These are phyloP conservation scores for Colletotrichum cuscutae DNA, from an alignment of 2,329 filamentous ascomycete species.

Conservation along the genomic window DNA sequence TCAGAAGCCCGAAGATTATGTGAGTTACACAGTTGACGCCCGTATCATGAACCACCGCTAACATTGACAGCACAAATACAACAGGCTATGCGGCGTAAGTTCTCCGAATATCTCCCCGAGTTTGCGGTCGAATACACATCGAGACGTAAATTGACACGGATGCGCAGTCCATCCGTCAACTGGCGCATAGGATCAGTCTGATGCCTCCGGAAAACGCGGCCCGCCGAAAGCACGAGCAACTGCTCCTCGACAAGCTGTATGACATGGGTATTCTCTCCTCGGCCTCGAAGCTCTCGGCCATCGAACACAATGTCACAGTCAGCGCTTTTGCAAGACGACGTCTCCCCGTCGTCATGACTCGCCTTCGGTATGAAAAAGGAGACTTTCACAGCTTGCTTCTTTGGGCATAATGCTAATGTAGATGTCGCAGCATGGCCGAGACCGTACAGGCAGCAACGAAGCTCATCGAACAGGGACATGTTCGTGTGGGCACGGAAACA, in stretches of 20 bases:
- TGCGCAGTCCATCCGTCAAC: constrained; percentile 80
- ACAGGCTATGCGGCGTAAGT: constrained; percentile 74
- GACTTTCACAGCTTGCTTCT: background rate
- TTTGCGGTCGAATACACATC: background rate
- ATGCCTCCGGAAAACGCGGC: constrained; percentile 83
- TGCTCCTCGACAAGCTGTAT: constrained; percentile 91
- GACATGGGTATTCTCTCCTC: constrained; percentile 88
- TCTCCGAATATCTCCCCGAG: constrained; percentile 16
- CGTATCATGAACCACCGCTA: constrained; percentile 1
- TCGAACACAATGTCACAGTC: constrained; percentile 91
- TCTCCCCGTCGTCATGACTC: constrained; percentile 90
- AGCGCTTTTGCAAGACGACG: constrained; percentile 86
- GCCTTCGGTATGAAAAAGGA: constrained; percentile 61
- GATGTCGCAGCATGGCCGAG: constrained; percentile 77
- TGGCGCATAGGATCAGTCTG: constrained; percentile 87
- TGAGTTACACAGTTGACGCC: background rate
- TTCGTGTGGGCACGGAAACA: constrained; percentile 89
- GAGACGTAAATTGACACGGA: constrained; percentile 36
- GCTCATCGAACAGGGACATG: constrained; percentile 94
- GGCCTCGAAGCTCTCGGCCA: constrained; percentile 81
- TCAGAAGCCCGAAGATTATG: constrained; percentile 87
- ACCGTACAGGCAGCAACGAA: constrained; percentile 85
- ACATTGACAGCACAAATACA: constrained; percentile 60
- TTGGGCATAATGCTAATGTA: background rate
- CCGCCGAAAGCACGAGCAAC: constrained; percentile 84